These are phyloP conservation scores for Monotropa hypopitys DNA, from an alignment of 179 eudicot species.

Conservation along the genomic window DNA sequence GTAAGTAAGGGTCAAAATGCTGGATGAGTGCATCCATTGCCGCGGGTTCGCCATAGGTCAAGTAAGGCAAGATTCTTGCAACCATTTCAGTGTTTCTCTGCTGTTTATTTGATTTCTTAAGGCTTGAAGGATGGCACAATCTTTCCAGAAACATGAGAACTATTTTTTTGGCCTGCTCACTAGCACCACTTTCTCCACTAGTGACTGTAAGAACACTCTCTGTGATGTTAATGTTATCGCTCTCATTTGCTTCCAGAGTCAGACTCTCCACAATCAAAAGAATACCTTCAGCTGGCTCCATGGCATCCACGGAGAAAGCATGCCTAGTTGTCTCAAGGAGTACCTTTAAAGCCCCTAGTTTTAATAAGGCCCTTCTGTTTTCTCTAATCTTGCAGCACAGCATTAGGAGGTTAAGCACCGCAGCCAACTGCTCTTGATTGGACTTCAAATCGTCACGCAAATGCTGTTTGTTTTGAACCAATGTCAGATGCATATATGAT, in stretches of 20 bases:
- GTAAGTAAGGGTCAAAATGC: slow-evolving; percentile 76
- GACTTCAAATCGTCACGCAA: slow-evolving; percentile 83
- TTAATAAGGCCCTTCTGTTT: slow-evolving; percentile 75
- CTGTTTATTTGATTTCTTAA: slow-evolving; percentile 87
- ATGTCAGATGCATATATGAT: background rate
- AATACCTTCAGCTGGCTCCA: slow-evolving; percentile 99
- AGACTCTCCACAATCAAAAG: slow-evolving; percentile 91
- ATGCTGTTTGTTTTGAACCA: slow-evolving; percentile 34
- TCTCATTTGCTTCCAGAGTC: slow-evolving; percentile 93
- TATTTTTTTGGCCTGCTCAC: slow-evolving; percentile 95
- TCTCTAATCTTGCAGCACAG: slow-evolving; percentile 92
- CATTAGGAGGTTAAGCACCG: slow-evolving; percentile 86
- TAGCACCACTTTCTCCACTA: slow-evolving; percentile 67
- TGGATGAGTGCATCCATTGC: slow-evolving; percentile 97
- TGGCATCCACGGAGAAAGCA: slow-evolving; percentile 96
- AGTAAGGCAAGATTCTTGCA: slow-evolving; percentile 93
- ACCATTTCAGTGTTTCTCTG: slow-evolving; percentile 99
- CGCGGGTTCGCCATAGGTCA: slow-evolving; percentile 92
- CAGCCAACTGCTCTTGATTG: slow-evolving; percentile 85
- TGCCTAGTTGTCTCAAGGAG: slow-evolving; percentile 95
- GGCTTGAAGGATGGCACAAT: slow-evolving; percentile 69
- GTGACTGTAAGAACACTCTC: slow-evolving; percentile 64
- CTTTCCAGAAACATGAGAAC: slow-evolving; percentile 95
- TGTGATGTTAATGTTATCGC: slow-evolving; percentile 61
- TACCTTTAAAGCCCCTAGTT: slow-evolving; percentile 69